These are phyloP conservation scores for Choanephora cucurbitarum DNA, from an alignment of 371 early-diverging fungal species.

Conservation along the genomic window DNA sequence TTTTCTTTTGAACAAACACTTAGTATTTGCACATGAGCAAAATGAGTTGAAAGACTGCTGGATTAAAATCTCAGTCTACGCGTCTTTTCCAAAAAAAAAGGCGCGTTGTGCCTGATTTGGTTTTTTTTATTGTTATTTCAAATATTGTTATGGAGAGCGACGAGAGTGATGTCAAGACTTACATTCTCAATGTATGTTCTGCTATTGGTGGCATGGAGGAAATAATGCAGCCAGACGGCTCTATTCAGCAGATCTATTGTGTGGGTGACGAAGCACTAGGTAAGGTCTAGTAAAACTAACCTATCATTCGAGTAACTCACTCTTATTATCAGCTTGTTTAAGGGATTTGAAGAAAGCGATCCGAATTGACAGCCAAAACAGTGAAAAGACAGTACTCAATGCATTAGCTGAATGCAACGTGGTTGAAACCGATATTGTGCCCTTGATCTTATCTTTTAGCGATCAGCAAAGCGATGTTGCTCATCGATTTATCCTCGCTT, in stretches of 20 bases:
- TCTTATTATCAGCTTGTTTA: slow-evolving; percentile 40
- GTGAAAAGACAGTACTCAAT: slow-evolving; percentile 62
- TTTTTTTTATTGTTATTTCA: too few species aligned
- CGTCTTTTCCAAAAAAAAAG: too few species aligned
- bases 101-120: too few species aligned
- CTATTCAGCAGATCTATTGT: slow-evolving; percentile 57
- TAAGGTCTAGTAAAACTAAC: slow-evolving; percentile 22
- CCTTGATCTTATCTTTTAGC: slow-evolving; percentile 68
- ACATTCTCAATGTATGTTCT: slow-evolving; percentile 69
- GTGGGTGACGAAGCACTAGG: slow-evolving; percentile 83
- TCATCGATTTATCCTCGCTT: slow-evolving; percentile 59
- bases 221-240: slow-evolving; percentile 33
- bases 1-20: too few species aligned
- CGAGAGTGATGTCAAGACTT: background rate
- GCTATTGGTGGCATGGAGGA: slow-evolving; percentile 83
- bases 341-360: slow-evolving; percentile 67
- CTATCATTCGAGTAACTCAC: too few species aligned
- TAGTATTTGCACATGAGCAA: too few species aligned
- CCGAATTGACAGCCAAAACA: slow-evolving; percentile 67
- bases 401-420: slow-evolving; percentile 75
- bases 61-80: too few species aligned
- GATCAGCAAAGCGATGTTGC: slow-evolving; percentile 39
- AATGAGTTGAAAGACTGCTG: too few species aligned
- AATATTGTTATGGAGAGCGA: too few species aligned
- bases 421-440: slow-evolving; percentile 76